Conservation (phyloP, 2,329 filamentous ascomycete species). For the Colletotrichum lini region DNA sequence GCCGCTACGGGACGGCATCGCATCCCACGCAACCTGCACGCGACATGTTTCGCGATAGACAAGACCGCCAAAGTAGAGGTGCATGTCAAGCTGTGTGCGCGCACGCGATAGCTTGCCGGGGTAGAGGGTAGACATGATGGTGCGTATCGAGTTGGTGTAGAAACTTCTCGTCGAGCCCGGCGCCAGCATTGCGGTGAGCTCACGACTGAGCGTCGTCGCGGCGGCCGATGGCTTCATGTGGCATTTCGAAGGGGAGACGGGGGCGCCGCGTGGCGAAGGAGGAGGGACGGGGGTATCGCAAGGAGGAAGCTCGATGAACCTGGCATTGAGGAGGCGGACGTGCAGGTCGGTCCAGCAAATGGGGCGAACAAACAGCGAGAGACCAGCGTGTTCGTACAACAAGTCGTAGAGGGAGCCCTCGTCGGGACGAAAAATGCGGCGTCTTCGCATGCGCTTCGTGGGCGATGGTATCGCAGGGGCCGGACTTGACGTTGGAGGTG, state of each 20-base stretch:
- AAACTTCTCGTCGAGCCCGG: slow-evolving; percentile 52
- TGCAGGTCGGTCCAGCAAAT: slow-evolving; percentile 71
- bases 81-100: slow-evolving; percentile 54
- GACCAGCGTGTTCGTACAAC: slow-evolving; percentile 63
- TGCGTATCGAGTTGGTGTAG: slow-evolving; percentile 59
- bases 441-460: slow-evolving; percentile 46
- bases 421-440: slow-evolving; percentile 57
- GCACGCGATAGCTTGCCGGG: slow-evolving; percentile 51
- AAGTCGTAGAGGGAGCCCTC: slow-evolving; percentile 67
- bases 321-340: slow-evolving; percentile 60
- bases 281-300: slow-evolving; percentile 59
- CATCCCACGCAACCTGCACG: slow-evolving; percentile 66
- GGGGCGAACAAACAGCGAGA: slow-evolving; percentile 65
- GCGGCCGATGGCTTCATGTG: slow-evolving; percentile 57
- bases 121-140: slow-evolving; percentile 62
- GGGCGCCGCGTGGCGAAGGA: slow-evolving; percentile 46
- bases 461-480: slow-evolving; percentile 1
- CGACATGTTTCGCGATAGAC: slow-evolving; percentile 62
- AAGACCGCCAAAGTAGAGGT: slow-evolving; percentile 64
- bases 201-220: slow-evolving; percentile 58
- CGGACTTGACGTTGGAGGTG: slow-evolving; percentile 27
- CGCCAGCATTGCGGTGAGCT: slow-evolving; percentile 60
- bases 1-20: slow-evolving; percentile 43
- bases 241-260: slow-evolving; percentile 53
- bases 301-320: slow-evolving; percentile 60